Conservation (phyloP, 305 asterid genomes). For the Fraxinus latifolia region DNA sequence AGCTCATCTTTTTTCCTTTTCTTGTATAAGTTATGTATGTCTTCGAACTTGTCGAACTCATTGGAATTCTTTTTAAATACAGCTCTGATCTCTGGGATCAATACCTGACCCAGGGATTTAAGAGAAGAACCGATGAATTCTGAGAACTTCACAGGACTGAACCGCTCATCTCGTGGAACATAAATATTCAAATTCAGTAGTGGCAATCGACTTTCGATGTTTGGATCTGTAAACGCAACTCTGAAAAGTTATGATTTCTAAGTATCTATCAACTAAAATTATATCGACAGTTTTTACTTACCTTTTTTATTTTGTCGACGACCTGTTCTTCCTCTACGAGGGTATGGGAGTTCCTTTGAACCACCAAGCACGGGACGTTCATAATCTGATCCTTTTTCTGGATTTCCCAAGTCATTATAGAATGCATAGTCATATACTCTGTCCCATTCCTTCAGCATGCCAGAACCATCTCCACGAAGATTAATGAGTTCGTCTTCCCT, state of each 20-base stretch:
- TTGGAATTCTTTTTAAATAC: conserved; percentile 36
- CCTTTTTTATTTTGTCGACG: conserved; percentile 63
- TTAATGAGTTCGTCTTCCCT: conserved; percentile 50
- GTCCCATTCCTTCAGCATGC: conserved; percentile 62
- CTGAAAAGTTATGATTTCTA: neutral
- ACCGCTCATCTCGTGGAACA: conserved; percentile 71
- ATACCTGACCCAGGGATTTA: conserved; percentile 50
- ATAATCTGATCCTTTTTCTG: conserved; percentile 52
- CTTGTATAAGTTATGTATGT: conserved; percentile 40
- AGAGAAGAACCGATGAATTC: conserved; percentile 53
- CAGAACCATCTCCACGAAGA: conserved; percentile 60
- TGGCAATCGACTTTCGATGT: conserved; percentile 55
- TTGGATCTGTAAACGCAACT: conserved; percentile 39
- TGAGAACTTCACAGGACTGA: conserved; percentile 66
- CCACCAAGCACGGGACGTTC: conserved; percentile 77
- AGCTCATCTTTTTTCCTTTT: conserved; percentile 46
- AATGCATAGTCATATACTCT: conserved; percentile 66
- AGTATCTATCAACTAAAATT: neutral
- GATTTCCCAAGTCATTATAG: conserved; percentile 62
- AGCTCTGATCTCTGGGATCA: conserved; percentile 47
- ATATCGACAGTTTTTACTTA: neutral
- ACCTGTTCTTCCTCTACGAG: conserved; percentile 80
- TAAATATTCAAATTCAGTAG: conserved; percentile 54
- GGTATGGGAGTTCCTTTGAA: conserved; percentile 62
- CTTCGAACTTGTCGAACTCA: conserved; percentile 55